Evolutionary conservation across 306 rosid species (phyloP).

Genomic region (Carpinus fangiana): DNA sequence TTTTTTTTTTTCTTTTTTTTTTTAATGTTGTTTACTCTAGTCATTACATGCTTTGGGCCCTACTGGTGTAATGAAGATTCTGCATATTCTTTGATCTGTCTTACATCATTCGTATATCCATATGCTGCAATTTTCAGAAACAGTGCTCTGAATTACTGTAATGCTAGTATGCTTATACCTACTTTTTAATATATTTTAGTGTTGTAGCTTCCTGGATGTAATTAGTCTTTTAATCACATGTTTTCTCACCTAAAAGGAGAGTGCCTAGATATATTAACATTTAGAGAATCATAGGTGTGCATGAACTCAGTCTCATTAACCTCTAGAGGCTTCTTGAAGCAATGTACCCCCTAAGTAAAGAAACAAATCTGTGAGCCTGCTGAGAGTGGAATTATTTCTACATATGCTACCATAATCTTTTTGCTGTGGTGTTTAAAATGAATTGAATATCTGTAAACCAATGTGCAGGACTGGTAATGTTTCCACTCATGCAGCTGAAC

Average conservation of each 20-base stretch:
- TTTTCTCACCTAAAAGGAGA: neutral
- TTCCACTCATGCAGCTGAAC: slow-evolving; percentile 60
- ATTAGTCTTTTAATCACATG: neutral
- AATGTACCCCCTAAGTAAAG: neutral
- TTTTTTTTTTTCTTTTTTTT: neutral
- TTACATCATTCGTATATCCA: neutral
- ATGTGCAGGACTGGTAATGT: slow-evolving; percentile 77
- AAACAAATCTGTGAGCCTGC: neutral
- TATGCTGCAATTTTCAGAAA: neutral
- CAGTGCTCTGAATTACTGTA: neutral
- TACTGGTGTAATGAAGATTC: neutral
- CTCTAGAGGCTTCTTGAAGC: neutral
- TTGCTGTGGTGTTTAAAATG: slow-evolving; percentile 14
- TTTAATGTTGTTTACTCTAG: neutral
- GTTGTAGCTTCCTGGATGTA: neutral
- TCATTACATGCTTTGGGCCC: neutral
- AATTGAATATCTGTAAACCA: slow-evolving; percentile 25
- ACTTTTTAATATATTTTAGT: neutral
- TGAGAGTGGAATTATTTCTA: neutral
- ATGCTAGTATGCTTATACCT: neutral
- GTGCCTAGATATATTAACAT: neutral
- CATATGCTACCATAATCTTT: no score
- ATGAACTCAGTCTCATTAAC: neutral
- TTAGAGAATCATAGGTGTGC: neutral
- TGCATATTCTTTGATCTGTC: neutral